Conservation (phyloP, 2,329 filamentous ascomycete species). For the Aspergillus sergii region DNA sequence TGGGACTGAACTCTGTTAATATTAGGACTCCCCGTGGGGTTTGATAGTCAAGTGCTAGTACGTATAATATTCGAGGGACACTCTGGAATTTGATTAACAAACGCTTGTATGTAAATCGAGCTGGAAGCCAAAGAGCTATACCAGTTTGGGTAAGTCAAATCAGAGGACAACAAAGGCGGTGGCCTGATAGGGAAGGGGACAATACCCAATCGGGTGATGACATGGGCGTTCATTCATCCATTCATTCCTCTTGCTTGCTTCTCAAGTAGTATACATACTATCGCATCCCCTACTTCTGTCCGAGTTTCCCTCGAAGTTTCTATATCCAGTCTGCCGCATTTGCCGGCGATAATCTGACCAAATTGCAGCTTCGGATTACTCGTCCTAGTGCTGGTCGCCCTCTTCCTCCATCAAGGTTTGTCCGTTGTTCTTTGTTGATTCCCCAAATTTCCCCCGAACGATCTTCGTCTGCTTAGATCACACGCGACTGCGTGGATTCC, state of each 20-base stretch:
- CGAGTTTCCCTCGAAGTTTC: background rate
- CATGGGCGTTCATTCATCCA: background rate
- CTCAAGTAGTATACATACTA: background rate
- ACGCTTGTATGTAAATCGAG: background rate
- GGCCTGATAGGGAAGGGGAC: background rate
- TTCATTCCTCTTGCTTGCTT: background rate
- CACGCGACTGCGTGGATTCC: background rate
- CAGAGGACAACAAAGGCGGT: background rate
- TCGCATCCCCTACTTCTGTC: background rate
- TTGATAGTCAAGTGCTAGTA: too few species aligned
- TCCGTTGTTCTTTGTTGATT: background rate
- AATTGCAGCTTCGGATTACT: background rate
- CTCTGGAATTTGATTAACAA: background rate
- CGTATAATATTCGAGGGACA: too few species aligned
- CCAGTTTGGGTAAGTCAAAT: background rate
- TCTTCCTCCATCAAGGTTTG: background rate
- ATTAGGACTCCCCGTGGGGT: background rate
- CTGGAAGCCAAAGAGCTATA: background rate
- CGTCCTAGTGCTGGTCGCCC: background rate
- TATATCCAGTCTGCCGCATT: background rate
- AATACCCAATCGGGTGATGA: constrained; percentile 1
- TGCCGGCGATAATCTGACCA: background rate
- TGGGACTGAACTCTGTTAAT: background rate
- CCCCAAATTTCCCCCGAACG: background rate
- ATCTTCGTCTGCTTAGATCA: background rate